Percentiles rank a stretch among this genome's conserved stretches.
phyloP scores from a whole-genome alignment of 2,329 filamentous ascomycete species.

The Phyllosticta capitalensis region DNA sequence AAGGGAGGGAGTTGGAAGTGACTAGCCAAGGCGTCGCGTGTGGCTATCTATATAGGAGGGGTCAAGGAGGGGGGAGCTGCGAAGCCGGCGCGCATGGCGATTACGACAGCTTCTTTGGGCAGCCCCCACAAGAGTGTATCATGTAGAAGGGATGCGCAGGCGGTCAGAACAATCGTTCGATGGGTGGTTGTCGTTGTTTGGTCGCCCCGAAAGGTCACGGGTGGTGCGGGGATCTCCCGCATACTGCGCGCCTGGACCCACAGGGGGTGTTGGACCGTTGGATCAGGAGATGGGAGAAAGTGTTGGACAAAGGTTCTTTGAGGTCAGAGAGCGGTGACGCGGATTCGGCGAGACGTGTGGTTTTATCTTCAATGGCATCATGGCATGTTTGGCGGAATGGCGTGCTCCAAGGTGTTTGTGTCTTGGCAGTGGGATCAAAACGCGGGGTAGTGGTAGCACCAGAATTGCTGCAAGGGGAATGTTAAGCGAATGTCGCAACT shows the following conservation, averaged over 20 bases:
- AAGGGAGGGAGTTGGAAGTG: neutral
- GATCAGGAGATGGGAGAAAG: no score
- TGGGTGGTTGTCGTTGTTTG: neutral
- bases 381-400: no score
- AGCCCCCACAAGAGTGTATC: neutral
- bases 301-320: no score
- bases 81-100: neutral
- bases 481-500: neutral
- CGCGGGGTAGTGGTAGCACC: no score
- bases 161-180: neutral
- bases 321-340: no score
- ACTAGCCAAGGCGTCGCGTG: neutral
- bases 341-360: no score
- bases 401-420: no score
- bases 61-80: neutral
- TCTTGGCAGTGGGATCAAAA: no score
- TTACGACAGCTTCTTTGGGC: neutral
- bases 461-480: neutral
- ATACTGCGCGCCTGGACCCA: neutral
- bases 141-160: neutral
- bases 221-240: neutral
- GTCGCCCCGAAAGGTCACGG: no score
- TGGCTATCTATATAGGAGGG: neutral
- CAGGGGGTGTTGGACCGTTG: neutral
- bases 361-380: no score